A percentile compares a stretch with the other conserved stretches of the same genome.
phyloP scores from a whole-genome alignment of 805 yeast genomes.

The Saccharomycopsis sp. region DNA sequence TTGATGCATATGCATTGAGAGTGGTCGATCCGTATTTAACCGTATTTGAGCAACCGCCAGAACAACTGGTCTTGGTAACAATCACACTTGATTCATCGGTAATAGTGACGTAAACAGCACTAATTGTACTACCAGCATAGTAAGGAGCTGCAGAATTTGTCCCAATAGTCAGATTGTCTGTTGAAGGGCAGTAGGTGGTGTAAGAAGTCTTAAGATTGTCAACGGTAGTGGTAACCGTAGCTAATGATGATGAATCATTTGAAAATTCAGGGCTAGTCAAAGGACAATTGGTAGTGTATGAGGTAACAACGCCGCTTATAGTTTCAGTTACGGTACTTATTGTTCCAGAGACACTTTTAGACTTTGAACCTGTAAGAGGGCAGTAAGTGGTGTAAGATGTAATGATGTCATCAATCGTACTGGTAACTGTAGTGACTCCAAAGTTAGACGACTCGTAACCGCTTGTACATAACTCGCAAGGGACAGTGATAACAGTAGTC shows the following conservation, averaged over 20 bases:
- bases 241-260: not conserved
- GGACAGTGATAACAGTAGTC: not conserved
- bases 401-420: constrained; percentile 23
- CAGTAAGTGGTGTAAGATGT: constrained; percentile 24
- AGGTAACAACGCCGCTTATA: constrained; percentile 4
- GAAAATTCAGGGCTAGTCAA: constrained; percentile 2
- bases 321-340: constrained; percentile 5
- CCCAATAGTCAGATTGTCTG: not conserved
- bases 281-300: constrained; percentile 4
- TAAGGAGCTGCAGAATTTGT: not conserved
- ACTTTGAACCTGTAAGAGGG: constrained; percentile 20
- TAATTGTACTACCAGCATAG: not conserved
- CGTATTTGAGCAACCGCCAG: not conserved
- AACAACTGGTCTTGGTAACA: not conserved
- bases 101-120: not conserved
- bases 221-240: not conserved
- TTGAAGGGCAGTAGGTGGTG: constrained; percentile 3
- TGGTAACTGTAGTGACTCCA: constrained; percentile 24
- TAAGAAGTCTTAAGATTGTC: not conserved
- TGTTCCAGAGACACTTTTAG: not conserved
- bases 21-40: not conserved
- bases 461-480: not conserved
- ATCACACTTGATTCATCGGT: constrained; percentile 4
- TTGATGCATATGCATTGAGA: not conserved
- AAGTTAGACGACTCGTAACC: not conserved